Conservation (phyloP, 208 protist species). For the Crithidia expoeki region DNA sequence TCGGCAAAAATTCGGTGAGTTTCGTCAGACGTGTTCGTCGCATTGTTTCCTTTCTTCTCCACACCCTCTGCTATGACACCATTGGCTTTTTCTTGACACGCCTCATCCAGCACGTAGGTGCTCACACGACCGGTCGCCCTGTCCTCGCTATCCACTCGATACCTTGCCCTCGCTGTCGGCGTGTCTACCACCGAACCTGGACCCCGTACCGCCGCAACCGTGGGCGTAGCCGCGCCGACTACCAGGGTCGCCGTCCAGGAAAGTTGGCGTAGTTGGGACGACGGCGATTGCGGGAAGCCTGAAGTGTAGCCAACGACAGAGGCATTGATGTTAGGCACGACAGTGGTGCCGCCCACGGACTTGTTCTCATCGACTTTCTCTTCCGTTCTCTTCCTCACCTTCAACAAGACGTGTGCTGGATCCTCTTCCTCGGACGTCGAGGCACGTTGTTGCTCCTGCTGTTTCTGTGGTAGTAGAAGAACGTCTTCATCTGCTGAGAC, state of each 20-base stretch:
- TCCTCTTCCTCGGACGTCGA: too few relatives aligned
- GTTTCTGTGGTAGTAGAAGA: too few relatives aligned
- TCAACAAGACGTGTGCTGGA: too few relatives aligned
- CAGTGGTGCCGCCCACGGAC: neutral
- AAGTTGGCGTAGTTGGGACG: constrained; percentile 1
- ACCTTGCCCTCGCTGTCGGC: neutral
- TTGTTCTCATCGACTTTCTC: neutral
- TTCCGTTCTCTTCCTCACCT: neutral
- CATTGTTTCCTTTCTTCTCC: neutral
- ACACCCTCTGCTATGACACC: neutral
- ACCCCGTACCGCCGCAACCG: neutral
- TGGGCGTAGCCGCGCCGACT: constrained; percentile 11
- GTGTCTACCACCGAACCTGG: constrained; percentile 4
- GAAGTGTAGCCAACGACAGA: neutral
- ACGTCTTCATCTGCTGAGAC: too few relatives aligned
- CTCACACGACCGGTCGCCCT: neutral
- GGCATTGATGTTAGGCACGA: neutral
- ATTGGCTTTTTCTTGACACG: neutral
- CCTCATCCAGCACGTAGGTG: too few relatives aligned
- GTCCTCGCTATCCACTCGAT: neutral
- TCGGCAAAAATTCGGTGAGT: neutral
- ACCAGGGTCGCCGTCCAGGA: constrained; percentile 3
- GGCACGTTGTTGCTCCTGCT: too few relatives aligned
- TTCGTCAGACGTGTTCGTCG: too few relatives aligned
- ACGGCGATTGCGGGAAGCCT: neutral